Conservation (phyloP, 106 monocot genomes). For the Narthecium ossifragum region DNA sequence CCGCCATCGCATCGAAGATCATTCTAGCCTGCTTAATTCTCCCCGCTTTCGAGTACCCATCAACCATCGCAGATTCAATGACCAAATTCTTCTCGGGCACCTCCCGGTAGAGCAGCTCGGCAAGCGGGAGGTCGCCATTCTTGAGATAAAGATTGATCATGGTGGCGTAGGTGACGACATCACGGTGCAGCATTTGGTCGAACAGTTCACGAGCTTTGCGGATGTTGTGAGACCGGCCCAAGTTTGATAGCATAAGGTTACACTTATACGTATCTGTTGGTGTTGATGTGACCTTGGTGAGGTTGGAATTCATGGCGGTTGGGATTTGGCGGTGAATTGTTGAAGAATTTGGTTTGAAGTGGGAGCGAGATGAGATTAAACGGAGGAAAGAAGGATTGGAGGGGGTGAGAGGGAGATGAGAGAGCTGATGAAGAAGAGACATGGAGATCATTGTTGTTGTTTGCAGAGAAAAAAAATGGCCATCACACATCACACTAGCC, state of each 20-base stretch:
- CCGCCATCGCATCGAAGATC: constrained; percentile 26
- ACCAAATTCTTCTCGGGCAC: constrained; percentile 26
- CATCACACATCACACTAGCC: too few relatives aligned
- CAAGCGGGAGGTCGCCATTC: constrained; percentile 13
- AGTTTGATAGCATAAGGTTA: constrained; percentile 12
- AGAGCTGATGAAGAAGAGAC: too few relatives aligned
- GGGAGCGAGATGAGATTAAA: too few relatives aligned
- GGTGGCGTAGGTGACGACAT: constrained; percentile 26
- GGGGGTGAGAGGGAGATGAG: too few relatives aligned
- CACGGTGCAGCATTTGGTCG: constrained; percentile 30
- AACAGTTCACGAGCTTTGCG: constrained; percentile 19
- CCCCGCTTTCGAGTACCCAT: constrained; percentile 31
- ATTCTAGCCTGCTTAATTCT: constrained; percentile 17
- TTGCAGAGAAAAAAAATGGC: too few relatives aligned
- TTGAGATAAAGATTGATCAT: constrained; percentile 37
- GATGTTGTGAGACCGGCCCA: constrained; percentile 8
- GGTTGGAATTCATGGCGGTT: too few relatives aligned
- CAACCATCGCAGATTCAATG: constrained; percentile 29
- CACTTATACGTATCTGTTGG: constrained; percentile 7
- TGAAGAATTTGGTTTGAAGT: too few relatives aligned
- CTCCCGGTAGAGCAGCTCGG: constrained; percentile 16
- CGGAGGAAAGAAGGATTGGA: too few relatives aligned
- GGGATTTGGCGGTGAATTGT: too few relatives aligned
- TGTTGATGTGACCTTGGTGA: too few relatives aligned
- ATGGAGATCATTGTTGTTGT: too few relatives aligned